Conservation (phyloP, 257 asterid genomes). For the Solanum etuberosum region DNA sequence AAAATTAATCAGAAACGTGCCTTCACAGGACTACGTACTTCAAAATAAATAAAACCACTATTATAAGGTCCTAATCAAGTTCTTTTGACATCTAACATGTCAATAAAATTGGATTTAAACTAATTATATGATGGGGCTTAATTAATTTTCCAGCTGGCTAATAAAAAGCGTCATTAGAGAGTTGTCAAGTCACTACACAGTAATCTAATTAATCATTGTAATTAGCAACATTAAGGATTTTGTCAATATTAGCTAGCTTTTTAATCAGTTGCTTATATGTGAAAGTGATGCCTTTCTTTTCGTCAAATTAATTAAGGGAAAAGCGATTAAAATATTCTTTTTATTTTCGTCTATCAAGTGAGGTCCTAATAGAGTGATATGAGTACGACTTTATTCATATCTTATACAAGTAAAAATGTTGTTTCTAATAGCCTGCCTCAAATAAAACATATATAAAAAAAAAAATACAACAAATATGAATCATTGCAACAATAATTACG, state of each 20-base stretch:
- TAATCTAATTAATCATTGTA: background rate
- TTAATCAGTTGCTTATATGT: background rate
- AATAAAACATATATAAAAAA: background rate
- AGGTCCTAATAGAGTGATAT: accelerated
- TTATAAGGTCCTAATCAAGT: background rate
- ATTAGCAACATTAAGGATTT: background rate
- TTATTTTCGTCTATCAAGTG: background rate
- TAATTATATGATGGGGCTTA: background rate
- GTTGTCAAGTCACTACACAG: background rate
- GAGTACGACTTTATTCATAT: background rate
- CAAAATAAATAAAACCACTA: background rate
- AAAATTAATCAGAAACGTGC: background rate
- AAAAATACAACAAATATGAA: background rate
- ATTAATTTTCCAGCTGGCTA: background rate
- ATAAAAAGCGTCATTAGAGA: background rate
- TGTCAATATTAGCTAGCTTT: background rate
- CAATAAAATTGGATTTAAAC: background rate
- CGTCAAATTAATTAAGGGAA: background rate
- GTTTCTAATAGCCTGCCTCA: accelerated
- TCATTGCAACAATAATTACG: background rate
- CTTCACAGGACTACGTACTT: background rate
- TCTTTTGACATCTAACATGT: background rate
- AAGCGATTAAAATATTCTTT: no score
- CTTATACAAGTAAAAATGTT: no score
- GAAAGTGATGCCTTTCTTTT: background rate